phyloP scores from a whole-genome alignment of 1,139 yeast species.

The Debaryomyces singareniensis region DNA sequence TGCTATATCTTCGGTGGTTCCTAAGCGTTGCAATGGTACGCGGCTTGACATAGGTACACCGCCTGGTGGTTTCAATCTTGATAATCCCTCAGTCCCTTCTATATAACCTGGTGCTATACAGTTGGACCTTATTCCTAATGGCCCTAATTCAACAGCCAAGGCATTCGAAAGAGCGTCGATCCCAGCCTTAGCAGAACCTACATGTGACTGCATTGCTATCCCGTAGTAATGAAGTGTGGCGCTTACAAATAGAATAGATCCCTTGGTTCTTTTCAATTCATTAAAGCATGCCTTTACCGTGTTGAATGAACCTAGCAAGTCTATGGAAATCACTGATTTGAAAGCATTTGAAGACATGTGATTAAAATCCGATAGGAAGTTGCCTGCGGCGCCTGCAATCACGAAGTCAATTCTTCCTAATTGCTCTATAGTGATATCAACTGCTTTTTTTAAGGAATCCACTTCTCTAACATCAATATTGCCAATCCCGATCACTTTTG shows the following conservation, averaged over 20 bases:
- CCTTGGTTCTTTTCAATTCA: constrained; percentile 62
- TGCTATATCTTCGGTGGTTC: constrained; percentile 76
- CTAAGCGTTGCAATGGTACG: constrained; percentile 75
- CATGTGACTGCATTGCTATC: constrained; percentile 85
- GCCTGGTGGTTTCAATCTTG: constrained; percentile 45
- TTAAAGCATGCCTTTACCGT: constrained; percentile 79
- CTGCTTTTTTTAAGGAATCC: constrained; percentile 55
- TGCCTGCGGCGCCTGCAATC: constrained; percentile 97
- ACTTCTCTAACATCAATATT: constrained; percentile 75
- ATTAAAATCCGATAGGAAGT: constrained; percentile 76
- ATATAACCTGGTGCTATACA: constrained; percentile 90
- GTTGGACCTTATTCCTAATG: constrained; percentile 76
- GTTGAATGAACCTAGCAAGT: constrained; percentile 80
- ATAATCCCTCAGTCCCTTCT: constrained; percentile 77
- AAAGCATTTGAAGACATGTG: constrained; percentile 82
- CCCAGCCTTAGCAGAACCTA: constrained; percentile 95
- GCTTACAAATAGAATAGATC: constrained; percentile 74
- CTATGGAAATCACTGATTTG: constrained; percentile 81
- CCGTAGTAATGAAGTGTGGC: constrained; percentile 91
- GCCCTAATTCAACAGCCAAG: constrained; percentile 87
- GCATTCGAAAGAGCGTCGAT: constrained; percentile 83
- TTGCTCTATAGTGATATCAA: constrained; percentile 51
- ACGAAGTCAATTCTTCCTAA: constrained; percentile 79
- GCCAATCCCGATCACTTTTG: constrained; percentile 68
- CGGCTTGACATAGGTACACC: constrained; percentile 30